Percentiles rank a stretch among this genome's conserved stretches.
phyloP scores from a whole-genome alignment of 352 stramenopile species.

The Phytopythium sindhum region DNA sequence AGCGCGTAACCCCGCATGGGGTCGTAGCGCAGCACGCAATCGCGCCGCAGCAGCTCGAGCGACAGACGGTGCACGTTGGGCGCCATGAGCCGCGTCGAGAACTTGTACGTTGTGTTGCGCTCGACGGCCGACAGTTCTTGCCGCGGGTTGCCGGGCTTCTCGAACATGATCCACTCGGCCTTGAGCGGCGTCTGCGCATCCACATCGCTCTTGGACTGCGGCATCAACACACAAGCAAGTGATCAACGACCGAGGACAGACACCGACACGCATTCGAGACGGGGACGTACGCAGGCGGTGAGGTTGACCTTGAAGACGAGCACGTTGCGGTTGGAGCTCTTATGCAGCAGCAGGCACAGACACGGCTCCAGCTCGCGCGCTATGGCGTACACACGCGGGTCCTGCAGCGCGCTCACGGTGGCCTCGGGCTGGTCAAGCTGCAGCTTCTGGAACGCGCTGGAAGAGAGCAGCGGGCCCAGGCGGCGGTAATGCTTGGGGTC shows the following conservation, averaged over 20 bases:
- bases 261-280: background rate
- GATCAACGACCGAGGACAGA: background rate
- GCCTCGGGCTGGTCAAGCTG: slow-evolving; percentile 34
- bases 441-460: slow-evolving; percentile 35
- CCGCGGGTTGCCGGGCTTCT: slow-evolving; percentile 52
- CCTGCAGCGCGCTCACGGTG: slow-evolving; percentile 18
- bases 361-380: slow-evolving; percentile 43
- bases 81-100: slow-evolving; percentile 29
- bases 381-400: slow-evolving; percentile 45
- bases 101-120: slow-evolving; percentile 55
- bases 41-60: slow-evolving; percentile 41
- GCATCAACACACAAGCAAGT: background rate
- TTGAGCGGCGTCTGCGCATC: slow-evolving; percentile 32
- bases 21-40: slow-evolving; percentile 49
- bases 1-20: slow-evolving; percentile 30
- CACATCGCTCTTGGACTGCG: slow-evolving; percentile 26
- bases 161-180: slow-evolving; percentile 70
- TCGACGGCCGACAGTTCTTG: slow-evolving; percentile 52
- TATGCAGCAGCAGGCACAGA: slow-evolving; percentile 55
- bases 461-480: slow-evolving; percentile 43
- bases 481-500: slow-evolving; percentile 51
- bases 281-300: slow-evolving; percentile 12
- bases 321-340: slow-evolving; percentile 56
- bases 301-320: slow-evolving; percentile 48
- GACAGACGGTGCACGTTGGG: slow-evolving; percentile 44